Evolutionary conservation across 805 yeast species (phyloP), one percentile per base, ranked within the genome.

Genomic region (Ogataea philodendri): DNA sequence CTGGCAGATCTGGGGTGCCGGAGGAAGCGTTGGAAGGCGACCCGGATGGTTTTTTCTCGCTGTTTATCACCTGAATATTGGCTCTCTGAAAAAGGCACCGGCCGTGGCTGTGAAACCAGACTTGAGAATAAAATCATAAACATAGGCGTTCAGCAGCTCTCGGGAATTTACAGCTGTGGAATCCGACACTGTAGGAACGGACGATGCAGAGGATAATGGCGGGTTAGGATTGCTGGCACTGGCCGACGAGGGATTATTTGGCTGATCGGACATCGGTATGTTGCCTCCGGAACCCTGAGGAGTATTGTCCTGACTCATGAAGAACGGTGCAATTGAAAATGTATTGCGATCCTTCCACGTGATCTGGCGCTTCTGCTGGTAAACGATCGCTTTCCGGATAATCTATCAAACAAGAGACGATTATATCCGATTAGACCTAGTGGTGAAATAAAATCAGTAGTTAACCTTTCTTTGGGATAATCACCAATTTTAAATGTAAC

Each of bases 81-180:
- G 94, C 59, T 88, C 96, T 44, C 71, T 73, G 51, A 74, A 76
- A 55, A 88, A 87, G 15, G 76, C 73, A 34, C 70, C 67, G 1
- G 96, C 96, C 4, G 95, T 79, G 30, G 76, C 76, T 9, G 74
- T 71, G 30, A 85, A 67, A 18, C 84, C 74, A 35, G 84, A 78
- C 59, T 88, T 88, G 51, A 84, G 54, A 43, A 88, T 65, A 51
- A 86, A 89, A 60, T 88, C 96, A 55, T 87, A 85, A 22, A 88
- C 80, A 58, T 87, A 88, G 5, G 90, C 88, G 56, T 88, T 84
- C 43, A 88, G 63, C 19, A 80, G 59, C 54, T 78, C 80, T 48
- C 75, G 72, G 5, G 80, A 65, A 41, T 67, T 69, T 11, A 66
- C 59, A 5, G 79, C 79, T 15, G 65, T 66, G n/a, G 69, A 48